A percentile compares a stretch with the other conserved stretches of the same genome.
Conservation (phyloP, 2,329 filamentous ascomycete genomes). For the Aspergillus hiratsukae region DNA sequence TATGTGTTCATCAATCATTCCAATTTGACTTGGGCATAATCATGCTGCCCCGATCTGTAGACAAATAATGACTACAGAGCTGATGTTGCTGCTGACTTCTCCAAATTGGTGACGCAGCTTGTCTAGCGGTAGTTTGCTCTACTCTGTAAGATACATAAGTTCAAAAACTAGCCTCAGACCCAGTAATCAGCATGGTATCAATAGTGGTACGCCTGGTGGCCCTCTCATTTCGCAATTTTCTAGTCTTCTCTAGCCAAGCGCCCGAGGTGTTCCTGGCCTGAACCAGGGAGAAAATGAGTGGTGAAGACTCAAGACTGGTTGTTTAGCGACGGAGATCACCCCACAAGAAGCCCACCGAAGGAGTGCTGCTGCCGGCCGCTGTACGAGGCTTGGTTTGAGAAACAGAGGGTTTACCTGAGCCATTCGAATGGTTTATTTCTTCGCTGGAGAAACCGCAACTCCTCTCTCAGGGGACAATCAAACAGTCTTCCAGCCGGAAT, state of each 20-base stretch:
- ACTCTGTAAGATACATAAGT: no score
- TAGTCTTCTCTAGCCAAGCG: slow-evolving; percentile 11
- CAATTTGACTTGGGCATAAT: not conserved
- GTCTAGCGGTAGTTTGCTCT: no score
- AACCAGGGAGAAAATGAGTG: slow-evolving; percentile 19
- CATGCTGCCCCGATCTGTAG: not conserved
- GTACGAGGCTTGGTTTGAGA: slow-evolving; percentile 5
- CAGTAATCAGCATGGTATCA: no score
- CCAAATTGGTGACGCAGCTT: not conserved
- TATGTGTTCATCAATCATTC: not conserved
- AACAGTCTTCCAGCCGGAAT: not conserved
- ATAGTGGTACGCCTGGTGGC: not conserved
- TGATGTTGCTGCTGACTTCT: not conserved
- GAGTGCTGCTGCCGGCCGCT: slow-evolving; percentile 16
- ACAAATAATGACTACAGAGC: not conserved
- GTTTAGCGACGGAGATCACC: slow-evolving; percentile 21
- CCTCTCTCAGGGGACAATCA: slow-evolving; percentile 5
- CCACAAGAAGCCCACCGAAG: slow-evolving; percentile 18
- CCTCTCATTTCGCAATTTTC: not conserved
- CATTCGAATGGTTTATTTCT: slow-evolving; percentile 1
- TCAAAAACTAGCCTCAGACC: no score
- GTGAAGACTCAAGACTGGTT: slow-evolving; percentile 20
- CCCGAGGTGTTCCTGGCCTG: slow-evolving; percentile 23
- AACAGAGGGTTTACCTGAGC: slow-evolving; percentile 3
- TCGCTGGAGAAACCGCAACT: not conserved